phyloP scores from a whole-genome alignment of 106 monocot genomes.

The Cymbidium sinense region DNA sequence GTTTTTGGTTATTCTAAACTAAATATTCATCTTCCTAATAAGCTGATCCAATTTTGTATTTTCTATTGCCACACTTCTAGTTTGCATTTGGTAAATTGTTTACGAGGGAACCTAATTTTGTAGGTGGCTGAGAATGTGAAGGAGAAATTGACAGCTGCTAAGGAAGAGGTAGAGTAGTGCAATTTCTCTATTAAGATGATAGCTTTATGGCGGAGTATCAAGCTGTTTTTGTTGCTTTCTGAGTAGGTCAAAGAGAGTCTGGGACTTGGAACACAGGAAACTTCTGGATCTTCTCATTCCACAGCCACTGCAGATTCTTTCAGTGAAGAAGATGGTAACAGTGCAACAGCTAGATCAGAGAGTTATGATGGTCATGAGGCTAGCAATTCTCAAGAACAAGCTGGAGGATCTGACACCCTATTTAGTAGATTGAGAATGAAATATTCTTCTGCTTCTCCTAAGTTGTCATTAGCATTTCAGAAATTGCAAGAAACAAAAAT shows the following conservation, averaged over 20 bases:
- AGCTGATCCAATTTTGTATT: not conserved
- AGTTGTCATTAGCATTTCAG: constrained; percentile 50
- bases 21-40: not conserved
- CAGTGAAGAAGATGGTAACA: constrained; percentile 14
- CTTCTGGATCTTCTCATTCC: constrained; percentile 20
- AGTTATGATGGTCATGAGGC: constrained; percentile 20
- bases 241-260: constrained; percentile 70
- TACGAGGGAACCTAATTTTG: constrained; percentile 1
- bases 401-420: constrained; percentile 32
- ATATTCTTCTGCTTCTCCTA: constrained; percentile 51
- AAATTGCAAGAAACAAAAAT: constrained; percentile 66
- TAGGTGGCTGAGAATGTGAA: constrained; percentile 59
- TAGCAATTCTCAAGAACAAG: constrained; percentile 27
- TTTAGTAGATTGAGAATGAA: constrained; percentile 54
- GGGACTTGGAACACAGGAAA: constrained; percentile 52
- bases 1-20: not conserved
- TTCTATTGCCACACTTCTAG: not conserved
- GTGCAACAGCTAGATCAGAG: constrained; percentile 19
- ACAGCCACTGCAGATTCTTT: constrained; percentile 13
- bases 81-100: not conserved
- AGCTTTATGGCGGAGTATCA: not conserved
- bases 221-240: constrained; percentile 3
- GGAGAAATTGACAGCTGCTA: constrained; percentile 62
- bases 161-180: constrained; percentile 46
- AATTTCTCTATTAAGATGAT: not conserved